Evolutionary conservation across 129 eudicot species (phyloP), one percentile per base, ranked within the genome.

Genomic region (Helianthus annuus): DNA sequence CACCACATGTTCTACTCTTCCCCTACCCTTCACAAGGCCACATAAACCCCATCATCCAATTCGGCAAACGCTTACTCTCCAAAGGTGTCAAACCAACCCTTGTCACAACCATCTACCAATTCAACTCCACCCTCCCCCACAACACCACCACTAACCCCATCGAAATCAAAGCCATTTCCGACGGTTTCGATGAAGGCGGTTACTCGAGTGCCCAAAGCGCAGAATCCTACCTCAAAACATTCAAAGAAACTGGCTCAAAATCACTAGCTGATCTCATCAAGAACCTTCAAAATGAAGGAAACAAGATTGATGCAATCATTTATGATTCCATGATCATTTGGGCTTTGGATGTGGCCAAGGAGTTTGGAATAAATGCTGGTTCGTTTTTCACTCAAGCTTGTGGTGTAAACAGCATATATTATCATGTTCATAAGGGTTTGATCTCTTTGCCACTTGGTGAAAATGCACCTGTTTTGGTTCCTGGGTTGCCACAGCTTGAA

Each of bases 361-460:
- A 65, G 48, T 38, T 34, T 12, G 89, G 83, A 0, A 32, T 87
- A 6, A 36, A 71, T 9, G 82, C 66, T 4, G 93, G 81, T 19
- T 12, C 77, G 8, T 84, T 84, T 48, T 82, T 87, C 3, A 79
- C 93, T 19, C 93, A 87, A 49, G n/a, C 93, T 19, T 82, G 83
- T 76, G 77, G 42, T 24, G 89, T 87, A 10, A 76, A 72, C 48
- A 57, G 69, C 38, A 60, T 87, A 11, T 84, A 84, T 40, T 76
- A 79, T 66, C 86, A 81, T 60, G 38, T 66, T 17, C 38, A 70
- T 54, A 48, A 81, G 68, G 85, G 89, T 36, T 24, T 64, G 15
- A 5, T 79, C 3, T 48, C 54, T 1, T 14, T 77, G 39, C 82
- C 87, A 15, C 14, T 64, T 40, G 66, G 32, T 27, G 32, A 27